These are phyloP conservation scores for Alternaria arbusti DNA, from an alignment of 2,329 filamentous ascomycete genomes.

Conservation along the genomic window DNA sequence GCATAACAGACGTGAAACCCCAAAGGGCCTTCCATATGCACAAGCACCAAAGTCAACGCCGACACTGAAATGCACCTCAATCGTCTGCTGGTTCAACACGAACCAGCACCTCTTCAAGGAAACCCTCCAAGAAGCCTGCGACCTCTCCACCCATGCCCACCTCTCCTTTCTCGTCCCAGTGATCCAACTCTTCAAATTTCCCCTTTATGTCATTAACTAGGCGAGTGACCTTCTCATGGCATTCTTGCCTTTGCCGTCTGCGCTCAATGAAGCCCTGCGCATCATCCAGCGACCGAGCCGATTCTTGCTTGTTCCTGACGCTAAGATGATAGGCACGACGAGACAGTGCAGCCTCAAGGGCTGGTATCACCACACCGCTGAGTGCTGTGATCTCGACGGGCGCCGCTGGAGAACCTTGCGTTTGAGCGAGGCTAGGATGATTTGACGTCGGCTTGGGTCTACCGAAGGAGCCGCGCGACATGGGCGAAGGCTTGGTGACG, in stretches of 20 bases:
- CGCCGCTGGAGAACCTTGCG: slow-evolving; percentile 61
- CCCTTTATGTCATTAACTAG: slow-evolving; percentile 83
- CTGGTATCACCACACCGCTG: slow-evolving; percentile 89
- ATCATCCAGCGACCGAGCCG: slow-evolving; percentile 57
- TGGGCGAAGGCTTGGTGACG: slow-evolving; percentile 24
- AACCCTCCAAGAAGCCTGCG: slow-evolving; percentile 84
- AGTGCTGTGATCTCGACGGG: slow-evolving; percentile 80
- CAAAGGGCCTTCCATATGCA: not conserved
- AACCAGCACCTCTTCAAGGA: slow-evolving; percentile 92
- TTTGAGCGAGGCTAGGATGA: slow-evolving; percentile 38
- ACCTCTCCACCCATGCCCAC: slow-evolving; percentile 95
- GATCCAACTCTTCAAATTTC: slow-evolving; percentile 88
- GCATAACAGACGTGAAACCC: not conserved
- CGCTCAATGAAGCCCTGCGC: slow-evolving; percentile 58
- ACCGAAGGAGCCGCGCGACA: slow-evolving; percentile 39
- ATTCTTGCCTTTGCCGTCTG: slow-evolving; percentile 57
- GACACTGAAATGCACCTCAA: slow-evolving; percentile 11
- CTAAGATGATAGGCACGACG: slow-evolving; percentile 69
- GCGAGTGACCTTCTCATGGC: slow-evolving; percentile 82
- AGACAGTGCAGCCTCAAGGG: slow-evolving; percentile 87
- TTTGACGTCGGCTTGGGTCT: slow-evolving; percentile 33
- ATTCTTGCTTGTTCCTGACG: slow-evolving; percentile 50
- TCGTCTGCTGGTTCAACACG: slow-evolving; percentile 88
- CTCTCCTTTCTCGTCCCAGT: slow-evolving; percentile 82
- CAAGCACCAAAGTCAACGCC: not conserved